Conservation (phyloP, 2,329 filamentous ascomycete species). For the Beauveria sp. region DNA sequence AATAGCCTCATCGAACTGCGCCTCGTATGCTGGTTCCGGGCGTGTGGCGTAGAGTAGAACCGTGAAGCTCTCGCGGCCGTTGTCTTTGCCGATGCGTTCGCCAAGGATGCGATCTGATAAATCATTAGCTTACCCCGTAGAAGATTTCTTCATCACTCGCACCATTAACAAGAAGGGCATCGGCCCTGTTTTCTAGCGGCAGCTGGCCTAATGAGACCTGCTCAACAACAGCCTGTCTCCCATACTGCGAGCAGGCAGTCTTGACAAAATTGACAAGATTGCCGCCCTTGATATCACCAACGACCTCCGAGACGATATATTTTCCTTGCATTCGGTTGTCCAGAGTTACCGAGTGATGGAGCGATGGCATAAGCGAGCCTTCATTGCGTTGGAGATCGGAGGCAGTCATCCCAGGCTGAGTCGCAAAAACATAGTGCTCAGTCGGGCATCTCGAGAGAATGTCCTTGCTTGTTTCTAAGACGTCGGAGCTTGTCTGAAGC, state of each 20-base stretch:
- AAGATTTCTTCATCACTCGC: slow-evolving; percentile 13
- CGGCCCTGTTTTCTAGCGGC: slow-evolving; percentile 32
- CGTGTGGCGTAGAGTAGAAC: slow-evolving; percentile 68
- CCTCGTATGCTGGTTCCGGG: slow-evolving; percentile 50
- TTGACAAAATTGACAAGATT: slow-evolving; percentile 37
- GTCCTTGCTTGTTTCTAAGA: slow-evolving; percentile 34
- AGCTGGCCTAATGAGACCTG: slow-evolving; percentile 35
- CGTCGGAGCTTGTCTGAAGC: slow-evolving; percentile 41
- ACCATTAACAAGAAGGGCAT: slow-evolving; percentile 42
- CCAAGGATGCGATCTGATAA: slow-evolving; percentile 44
- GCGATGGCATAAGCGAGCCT: slow-evolving; percentile 45
- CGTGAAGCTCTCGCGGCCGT: slow-evolving; percentile 50
- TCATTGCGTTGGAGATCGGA: slow-evolving; percentile 53
- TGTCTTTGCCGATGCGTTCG: slow-evolving; percentile 34
- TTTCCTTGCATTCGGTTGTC: slow-evolving; percentile 28
- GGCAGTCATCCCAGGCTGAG: slow-evolving; percentile 66
- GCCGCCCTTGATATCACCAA: slow-evolving; percentile 37
- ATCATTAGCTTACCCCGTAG: slow-evolving; percentile 7
- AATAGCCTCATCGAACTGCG: slow-evolving; percentile 52
- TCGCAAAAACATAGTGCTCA: slow-evolving; percentile 67
- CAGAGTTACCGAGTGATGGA: slow-evolving; percentile 34
- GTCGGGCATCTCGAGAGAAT: slow-evolving; percentile 63
- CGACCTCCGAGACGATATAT: slow-evolving; percentile 50
- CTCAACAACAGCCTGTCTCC: slow-evolving; percentile 30
- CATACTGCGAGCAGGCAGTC: slow-evolving; percentile 34